These are phyloP conservation scores for Diaporthe nobilis DNA, from an alignment of 2,329 filamentous ascomycete genomes.

Conservation along the genomic window DNA sequence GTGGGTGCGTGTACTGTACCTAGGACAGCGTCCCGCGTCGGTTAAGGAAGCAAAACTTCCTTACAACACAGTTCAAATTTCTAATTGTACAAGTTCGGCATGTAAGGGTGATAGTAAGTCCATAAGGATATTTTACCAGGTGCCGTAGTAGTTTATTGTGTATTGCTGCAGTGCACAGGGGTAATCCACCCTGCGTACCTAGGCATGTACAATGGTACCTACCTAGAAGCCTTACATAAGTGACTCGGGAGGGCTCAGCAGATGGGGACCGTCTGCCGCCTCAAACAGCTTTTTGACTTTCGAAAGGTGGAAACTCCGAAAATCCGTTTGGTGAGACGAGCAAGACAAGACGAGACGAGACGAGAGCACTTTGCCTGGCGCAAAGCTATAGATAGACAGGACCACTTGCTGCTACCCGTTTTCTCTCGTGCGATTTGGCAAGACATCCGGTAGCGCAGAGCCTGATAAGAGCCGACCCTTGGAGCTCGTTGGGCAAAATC, in stretches of 20 bases:
- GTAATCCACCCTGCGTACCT: too few relatives aligned
- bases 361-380: slow-evolving; percentile 37
- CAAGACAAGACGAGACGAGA: slow-evolving; percentile 11
- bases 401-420: not conserved
- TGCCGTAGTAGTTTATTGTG: too few relatives aligned
- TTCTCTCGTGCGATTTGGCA: not conserved
- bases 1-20: too few relatives aligned
- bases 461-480: not conserved
- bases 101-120: too few relatives aligned
- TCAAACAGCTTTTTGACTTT: slow-evolving; percentile 19
- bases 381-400: slow-evolving; percentile 19
- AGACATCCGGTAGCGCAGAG: not conserved
- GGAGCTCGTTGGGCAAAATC: slow-evolving; percentile 5
- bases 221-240: not conserved
- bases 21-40: not conserved
- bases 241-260: not conserved
- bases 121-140: too few relatives aligned
- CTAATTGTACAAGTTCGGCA: too few relatives aligned
- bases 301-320: slow-evolving; percentile 11
- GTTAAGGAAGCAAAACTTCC: not conserved
- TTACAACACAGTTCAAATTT: not conserved
- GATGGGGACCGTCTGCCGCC: slow-evolving; percentile 1
- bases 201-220: not conserved
- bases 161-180: not conserved
- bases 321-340: slow-evolving; percentile 7